Conservation (phyloP, 345 rosid genomes). For the Gossypium turneri region DNA sequence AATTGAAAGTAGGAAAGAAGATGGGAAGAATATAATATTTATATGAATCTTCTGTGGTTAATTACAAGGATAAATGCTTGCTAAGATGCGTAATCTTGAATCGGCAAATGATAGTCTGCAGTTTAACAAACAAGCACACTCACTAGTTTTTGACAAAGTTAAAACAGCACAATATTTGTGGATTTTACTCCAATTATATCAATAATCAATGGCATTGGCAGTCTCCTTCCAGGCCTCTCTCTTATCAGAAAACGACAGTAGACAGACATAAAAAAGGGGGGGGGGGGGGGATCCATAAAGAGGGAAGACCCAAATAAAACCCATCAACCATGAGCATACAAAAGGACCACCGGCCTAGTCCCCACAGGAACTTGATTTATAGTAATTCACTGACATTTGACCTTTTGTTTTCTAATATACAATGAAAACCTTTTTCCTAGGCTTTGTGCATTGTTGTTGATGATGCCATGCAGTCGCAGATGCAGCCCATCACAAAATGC, state of each 20-base stretch:
- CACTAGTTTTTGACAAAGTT: no score
- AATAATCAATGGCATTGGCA: neutral
- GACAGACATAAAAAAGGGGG: neutral
- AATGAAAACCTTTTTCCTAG: neutral
- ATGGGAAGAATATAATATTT: no score
- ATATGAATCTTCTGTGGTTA: neutral
- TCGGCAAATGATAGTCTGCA: no score
- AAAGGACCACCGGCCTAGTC: neutral
- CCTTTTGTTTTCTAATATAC: neutral
- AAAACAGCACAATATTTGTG: neutral
- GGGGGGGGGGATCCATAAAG: neutral
- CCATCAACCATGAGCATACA: neutral
- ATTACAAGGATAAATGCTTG: neutral
- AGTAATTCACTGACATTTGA: slow-evolving; percentile 1
- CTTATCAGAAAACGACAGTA: neutral
- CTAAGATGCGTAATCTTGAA: no score
- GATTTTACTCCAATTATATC: neutral
- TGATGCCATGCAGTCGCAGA: no score
- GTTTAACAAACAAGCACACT: no score
- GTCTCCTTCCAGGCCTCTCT: neutral
- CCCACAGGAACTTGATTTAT: neutral
- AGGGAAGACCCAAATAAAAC: neutral
- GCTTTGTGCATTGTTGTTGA: neutral
- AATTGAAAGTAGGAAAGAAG: no score
- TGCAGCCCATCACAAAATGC: slow-evolving; percentile 4